Evolutionary conservation across 306 rosid species (phyloP).

Genomic region (Citrullus mucosospermus): DNA sequence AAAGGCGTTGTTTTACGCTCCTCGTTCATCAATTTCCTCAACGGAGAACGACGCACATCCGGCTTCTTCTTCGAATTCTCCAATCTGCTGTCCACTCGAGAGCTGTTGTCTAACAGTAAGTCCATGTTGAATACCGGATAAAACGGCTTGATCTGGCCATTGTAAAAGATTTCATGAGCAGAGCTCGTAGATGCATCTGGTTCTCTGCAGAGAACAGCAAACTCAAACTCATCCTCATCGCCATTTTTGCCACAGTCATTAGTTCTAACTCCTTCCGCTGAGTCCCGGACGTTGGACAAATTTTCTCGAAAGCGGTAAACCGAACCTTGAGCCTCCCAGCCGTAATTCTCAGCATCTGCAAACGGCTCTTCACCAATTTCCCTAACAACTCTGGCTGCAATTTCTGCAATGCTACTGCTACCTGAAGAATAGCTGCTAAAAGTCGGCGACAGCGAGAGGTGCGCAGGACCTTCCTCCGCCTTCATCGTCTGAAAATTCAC

Average conservation of each 20-base stretch:
- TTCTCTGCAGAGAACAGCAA: conserved; percentile 30
- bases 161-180: conserved; percentile 72
- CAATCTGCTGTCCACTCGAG: not conserved
- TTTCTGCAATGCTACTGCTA: conserved; percentile 28
- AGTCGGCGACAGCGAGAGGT: conserved; percentile 47
- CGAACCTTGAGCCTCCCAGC: not conserved
- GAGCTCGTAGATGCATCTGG: conserved; percentile 34
- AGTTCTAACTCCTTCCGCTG: not conserved
- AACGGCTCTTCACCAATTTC: conserved; percentile 30
- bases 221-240: conserved; percentile 39
- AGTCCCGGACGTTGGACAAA: not conserved
- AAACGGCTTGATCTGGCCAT: conserved; percentile 64
- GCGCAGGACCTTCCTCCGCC: conserved; percentile 16
- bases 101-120: conserved; percentile 12
- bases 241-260: not conserved
- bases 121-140: conserved; percentile 46
- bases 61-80: conserved; percentile 8
- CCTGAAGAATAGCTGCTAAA: conserved; percentile 56
- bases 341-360: conserved; percentile 14
- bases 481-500: conserved; percentile 18
- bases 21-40: conserved; percentile 61
- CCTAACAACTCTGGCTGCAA: conserved; percentile 57
- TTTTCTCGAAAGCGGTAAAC: not conserved
- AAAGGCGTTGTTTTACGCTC: conserved; percentile 44
- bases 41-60: conserved; percentile 28